phyloP scores from a whole-genome alignment of 2,329 filamentous ascomycete species.

The Phialocephala subalpina region DNA sequence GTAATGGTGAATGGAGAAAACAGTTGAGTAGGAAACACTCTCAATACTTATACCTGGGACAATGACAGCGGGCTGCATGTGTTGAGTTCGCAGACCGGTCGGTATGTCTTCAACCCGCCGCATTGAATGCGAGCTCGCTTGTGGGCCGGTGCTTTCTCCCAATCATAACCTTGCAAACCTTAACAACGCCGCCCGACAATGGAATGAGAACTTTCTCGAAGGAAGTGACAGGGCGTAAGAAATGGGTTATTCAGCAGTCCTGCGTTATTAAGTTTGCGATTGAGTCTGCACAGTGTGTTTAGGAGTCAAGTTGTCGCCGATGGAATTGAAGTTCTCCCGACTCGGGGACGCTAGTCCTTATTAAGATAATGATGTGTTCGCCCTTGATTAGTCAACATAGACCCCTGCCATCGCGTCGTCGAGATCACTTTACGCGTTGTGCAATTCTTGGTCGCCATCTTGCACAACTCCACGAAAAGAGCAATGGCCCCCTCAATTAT shows the following conservation, averaged over 20 bases:
- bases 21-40: not conserved
- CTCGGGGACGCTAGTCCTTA: not conserved
- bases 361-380: not conserved
- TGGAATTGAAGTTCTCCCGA: not conserved
- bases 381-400: no score
- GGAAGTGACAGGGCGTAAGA: not conserved
- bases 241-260: not conserved
- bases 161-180: not conserved
- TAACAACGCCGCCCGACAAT: not conserved
- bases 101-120: not conserved
- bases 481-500: constrained; percentile 34
- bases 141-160: not conserved
- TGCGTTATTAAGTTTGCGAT: no score
- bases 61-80: not conserved
- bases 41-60: not conserved
- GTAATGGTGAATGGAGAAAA: not conserved
- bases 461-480: constrained; percentile 3
- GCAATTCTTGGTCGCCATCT: not conserved
- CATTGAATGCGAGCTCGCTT: constrained; percentile 1
- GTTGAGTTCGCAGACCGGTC: not conserved
- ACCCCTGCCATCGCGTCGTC: constrained; percentile 16
- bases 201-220: not conserved
- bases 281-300: not conserved
- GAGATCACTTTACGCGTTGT: constrained; percentile 18
- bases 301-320: no score